phyloP scores from a whole-genome alignment of 192 early-diverging fungal genomes.

The Backusella westeae region DNA sequence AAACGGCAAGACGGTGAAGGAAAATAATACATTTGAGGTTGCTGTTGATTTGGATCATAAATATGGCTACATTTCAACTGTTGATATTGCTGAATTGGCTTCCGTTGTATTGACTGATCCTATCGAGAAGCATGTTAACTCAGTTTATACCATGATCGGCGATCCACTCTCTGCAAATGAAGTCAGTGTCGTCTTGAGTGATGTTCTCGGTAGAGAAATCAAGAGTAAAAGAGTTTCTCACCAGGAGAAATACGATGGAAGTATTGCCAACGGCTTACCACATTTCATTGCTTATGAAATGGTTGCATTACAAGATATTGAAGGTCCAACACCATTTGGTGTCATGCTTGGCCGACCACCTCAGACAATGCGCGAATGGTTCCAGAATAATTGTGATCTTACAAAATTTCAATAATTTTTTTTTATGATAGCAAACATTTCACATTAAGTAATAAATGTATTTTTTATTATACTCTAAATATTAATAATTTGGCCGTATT shows the following conservation, averaged over 20 bases:
- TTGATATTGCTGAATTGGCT: slow-evolving; percentile 16
- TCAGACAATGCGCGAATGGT: background rate
- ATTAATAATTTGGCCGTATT: no score
- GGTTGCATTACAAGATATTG: background rate
- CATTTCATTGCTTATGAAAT: background rate
- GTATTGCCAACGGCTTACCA: background rate
- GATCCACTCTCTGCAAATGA: background rate
- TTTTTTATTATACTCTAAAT: no score
- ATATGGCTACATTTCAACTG: slow-evolving; percentile 11
- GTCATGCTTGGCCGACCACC: background rate
- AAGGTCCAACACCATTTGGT: background rate
- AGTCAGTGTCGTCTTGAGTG: background rate
- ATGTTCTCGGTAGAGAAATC: slow-evolving; percentile 11
- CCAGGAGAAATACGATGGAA: background rate
- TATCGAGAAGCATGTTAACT: slow-evolving; percentile 12
- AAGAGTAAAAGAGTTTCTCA: background rate
- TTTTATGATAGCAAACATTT: background rate
- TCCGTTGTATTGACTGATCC: slow-evolving; percentile 11
- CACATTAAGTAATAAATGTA: background rate
- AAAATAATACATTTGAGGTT: background rate
- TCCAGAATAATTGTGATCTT: background rate
- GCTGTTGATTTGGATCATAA: background rate
- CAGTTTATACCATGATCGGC: slow-evolving; percentile 13
- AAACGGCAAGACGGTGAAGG: background rate
- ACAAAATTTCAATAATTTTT: background rate